phyloP scores from a whole-genome alignment of 345 rosid genomes.

The Euphorbia peplus region DNA sequence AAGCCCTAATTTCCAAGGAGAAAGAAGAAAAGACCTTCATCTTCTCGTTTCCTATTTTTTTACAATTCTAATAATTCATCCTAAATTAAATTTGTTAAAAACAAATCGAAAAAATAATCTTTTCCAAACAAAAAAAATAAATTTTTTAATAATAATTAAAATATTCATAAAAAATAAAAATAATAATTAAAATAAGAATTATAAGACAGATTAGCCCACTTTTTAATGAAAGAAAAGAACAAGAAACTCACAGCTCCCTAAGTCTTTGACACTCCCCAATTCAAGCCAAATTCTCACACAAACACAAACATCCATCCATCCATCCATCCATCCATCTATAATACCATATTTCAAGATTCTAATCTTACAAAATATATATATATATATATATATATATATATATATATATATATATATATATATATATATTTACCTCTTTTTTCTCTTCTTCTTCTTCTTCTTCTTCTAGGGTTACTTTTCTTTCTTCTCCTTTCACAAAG shows the following conservation, averaged over 20 bases:
- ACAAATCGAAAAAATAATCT: too few species aligned
- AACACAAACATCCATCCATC: background rate
- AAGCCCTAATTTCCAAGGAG: constrained; percentile 36
- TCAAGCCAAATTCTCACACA: constrained; percentile 14
- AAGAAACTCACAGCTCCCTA: constrained; percentile 16
- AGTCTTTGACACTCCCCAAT: constrained; percentile 20
- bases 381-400: too few species aligned
- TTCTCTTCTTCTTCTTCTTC: background rate
- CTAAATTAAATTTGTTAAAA: too few species aligned
- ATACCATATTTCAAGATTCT: too few species aligned
- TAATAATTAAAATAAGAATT: background rate
- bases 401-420: too few species aligned
- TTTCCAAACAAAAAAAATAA: too few species aligned
- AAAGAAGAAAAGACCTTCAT: background rate
- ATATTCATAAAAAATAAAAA: too few species aligned
- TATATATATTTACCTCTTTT: background rate
- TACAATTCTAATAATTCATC: too few species aligned
- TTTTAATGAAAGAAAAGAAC: constrained; percentile 9
- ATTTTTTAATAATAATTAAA: too few species aligned
- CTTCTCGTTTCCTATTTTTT: constrained; percentile 3
- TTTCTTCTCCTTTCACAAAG: background rate
- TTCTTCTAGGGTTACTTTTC: background rate
- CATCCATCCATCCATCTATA: too few species aligned
- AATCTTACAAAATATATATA: background rate
- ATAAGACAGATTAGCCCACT: background rate